Conservation (phyloP, 2,329 filamentous ascomycete genomes). For the Ascochyta rabiei region DNA sequence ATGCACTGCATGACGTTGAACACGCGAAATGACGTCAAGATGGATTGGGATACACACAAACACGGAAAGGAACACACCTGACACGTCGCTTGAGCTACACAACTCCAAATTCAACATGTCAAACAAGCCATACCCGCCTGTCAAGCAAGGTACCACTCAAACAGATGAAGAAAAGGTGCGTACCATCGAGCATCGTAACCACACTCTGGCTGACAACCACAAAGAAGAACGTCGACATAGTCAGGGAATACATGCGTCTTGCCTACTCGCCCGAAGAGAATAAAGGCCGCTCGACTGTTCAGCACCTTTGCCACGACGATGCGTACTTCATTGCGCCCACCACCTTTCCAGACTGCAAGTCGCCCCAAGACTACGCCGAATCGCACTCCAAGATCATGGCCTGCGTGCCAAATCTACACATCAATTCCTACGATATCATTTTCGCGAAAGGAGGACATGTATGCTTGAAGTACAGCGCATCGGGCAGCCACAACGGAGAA, state of each 20-base stretch:
- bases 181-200: not conserved
- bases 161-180: constrained; percentile 15
- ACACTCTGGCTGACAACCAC: not conserved
- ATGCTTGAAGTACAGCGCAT: constrained; percentile 46
- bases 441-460: constrained; percentile 47
- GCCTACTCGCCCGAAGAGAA: constrained; percentile 47
- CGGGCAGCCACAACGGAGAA: constrained; percentile 46
- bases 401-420: constrained; percentile 44
- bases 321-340: constrained; percentile 46
- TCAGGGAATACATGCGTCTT: constrained; percentile 48
- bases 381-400: constrained; percentile 48
- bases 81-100: not conserved
- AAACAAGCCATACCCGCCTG: constrained; percentile 7
- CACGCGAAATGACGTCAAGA: constrained; percentile 13
- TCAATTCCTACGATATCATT: constrained; percentile 45
- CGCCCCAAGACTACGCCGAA: constrained; percentile 48
- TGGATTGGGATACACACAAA: not conserved
- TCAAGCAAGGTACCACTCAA: constrained; percentile 16
- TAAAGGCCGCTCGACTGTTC: constrained; percentile 41
- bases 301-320: constrained; percentile 43
- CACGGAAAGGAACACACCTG: not conserved
- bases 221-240: constrained; percentile 41
- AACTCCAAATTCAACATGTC: constrained; percentile 3
- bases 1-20: not conserved
- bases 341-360: constrained; percentile 47